These are phyloP conservation scores for Candida smagusa DNA, from an alignment of 1,139 yeast genomes.

Conservation along the genomic window DNA sequence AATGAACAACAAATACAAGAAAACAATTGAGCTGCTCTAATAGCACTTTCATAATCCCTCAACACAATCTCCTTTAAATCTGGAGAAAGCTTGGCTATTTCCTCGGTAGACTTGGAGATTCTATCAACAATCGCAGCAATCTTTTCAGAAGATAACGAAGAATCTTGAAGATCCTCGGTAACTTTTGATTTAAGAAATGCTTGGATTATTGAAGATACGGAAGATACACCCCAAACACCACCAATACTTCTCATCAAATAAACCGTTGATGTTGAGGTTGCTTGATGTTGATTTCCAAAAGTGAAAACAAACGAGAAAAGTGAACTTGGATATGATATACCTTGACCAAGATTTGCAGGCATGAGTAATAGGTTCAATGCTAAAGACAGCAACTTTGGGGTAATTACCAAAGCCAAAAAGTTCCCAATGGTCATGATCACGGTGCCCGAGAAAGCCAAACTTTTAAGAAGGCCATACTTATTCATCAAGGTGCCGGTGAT, in stretches of 20 bases:
- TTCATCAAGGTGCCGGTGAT: slow-evolving; percentile 34
- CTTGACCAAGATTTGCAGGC: slow-evolving; percentile 41
- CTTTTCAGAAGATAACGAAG: slow-evolving; percentile 8
- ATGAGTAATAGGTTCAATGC: slow-evolving; percentile 22
- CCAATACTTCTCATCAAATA: slow-evolving; percentile 38
- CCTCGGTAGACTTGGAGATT: slow-evolving; percentile 19
- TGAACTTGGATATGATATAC: slow-evolving; percentile 36
- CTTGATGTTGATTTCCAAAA: slow-evolving; percentile 28
- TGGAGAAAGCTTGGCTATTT: slow-evolving; percentile 12
- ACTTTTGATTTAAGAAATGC: slow-evolving; percentile 14
- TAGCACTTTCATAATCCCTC: slow-evolving; percentile 18
- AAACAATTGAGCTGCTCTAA: slow-evolving; percentile 20
- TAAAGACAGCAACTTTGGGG: slow-evolving; percentile 19
- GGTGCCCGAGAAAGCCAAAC: slow-evolving; percentile 27
- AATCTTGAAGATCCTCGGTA: slow-evolving; percentile 11
- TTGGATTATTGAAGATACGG: slow-evolving; percentile 30
- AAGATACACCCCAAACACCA: slow-evolving; percentile 40
- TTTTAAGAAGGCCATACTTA: slow-evolving; percentile 16
- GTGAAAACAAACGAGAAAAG: slow-evolving; percentile 36
- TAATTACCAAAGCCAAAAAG: slow-evolving; percentile 23
- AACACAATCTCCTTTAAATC: slow-evolving; percentile 13
- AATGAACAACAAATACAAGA: slow-evolving; percentile 17
- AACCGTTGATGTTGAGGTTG: slow-evolving; percentile 36
- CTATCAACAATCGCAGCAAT: slow-evolving; percentile 13
- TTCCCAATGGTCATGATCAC: slow-evolving; percentile 32